A percentile compares a stretch with the other conserved stretches of the same genome.
phyloP scores from a whole-genome alignment of 306 rosid genomes.

The Hylodesmum podocarpum region DNA sequence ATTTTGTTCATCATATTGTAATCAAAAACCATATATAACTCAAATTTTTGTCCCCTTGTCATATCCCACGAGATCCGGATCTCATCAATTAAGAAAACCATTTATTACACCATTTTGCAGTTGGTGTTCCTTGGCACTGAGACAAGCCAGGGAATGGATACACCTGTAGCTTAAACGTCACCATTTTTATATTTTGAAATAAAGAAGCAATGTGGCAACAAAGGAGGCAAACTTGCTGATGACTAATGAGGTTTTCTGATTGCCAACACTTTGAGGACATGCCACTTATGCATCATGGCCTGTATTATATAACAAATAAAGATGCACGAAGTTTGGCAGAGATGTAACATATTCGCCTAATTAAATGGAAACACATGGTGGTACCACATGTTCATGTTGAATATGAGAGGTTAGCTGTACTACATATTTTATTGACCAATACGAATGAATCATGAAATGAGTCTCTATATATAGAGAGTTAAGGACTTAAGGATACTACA shows the following conservation, averaged over 20 bases:
- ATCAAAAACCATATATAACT: not conserved
- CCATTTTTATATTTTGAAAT: not conserved
- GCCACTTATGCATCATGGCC: constrained; percentile 17
- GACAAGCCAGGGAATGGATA: constrained; percentile 36
- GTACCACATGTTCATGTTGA: constrained; percentile 35
- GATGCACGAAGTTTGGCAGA: constrained; percentile 35
- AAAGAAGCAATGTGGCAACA: constrained; percentile 40
- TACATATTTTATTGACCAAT: not conserved
- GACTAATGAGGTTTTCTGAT: constrained; percentile 34
- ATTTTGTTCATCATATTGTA: constrained; percentile 17
- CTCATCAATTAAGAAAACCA: not conserved
- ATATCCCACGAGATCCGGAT: constrained; percentile 17
- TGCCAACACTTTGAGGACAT: constrained; percentile 26
- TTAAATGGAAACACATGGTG: constrained; percentile 10
- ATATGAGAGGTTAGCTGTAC: not conserved
- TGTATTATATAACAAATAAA: constrained; percentile 6
- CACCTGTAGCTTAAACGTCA: not conserved
- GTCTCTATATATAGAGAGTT: constrained; percentile 24
- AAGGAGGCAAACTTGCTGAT: constrained; percentile 39
- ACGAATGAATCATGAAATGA: not conserved
- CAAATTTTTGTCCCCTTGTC: constrained; percentile 14
- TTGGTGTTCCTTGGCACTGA: constrained; percentile 8
- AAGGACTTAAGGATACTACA: constrained; percentile 14
- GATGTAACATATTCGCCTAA: constrained; percentile 32
- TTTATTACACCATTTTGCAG: constrained; percentile 14